Evolutionary conservation across 2,329 filamentous ascomycete species (phyloP), one percentile per base, ranked within the genome.

Genomic region (Colletotrichum sp.): DNA sequence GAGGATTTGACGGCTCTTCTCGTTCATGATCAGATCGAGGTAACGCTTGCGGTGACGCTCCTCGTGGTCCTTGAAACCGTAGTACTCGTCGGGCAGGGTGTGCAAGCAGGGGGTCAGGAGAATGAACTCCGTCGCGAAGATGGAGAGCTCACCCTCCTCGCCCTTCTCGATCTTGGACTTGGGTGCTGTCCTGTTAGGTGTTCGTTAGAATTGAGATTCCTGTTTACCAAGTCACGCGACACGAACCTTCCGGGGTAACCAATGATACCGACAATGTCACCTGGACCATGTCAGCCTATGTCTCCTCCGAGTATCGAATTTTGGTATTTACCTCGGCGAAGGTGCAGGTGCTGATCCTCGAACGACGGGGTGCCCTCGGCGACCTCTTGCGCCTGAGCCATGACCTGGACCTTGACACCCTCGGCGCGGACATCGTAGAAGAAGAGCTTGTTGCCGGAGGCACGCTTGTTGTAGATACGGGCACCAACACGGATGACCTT

Each of bases 11-110:
- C 96, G 92, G 62, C 94, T 95, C 78, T 90, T 90, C 82, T 98
- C 95, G 87, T 99, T 98, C 94, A 99, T 98, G 86, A 99, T 97
- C 80, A 99, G 89, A 85, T 99, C 97, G 68, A 99, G 92, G 85
- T 98, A 98, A 76, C 96, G 92, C 71, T 98, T 95, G 81, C 98
- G 94, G 90, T 95, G 96, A 77, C 97, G 93, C 86, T 96, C 94
- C 87, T 99, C 97, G 83, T 96, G 92, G 84, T 99, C 96, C 90
- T 98, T 96, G 89, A 99, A 96, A 78, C 96, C 96, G 84, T 95
- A 98, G 87, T 96, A 94, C 85, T 97, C 95, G 77, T 94, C 94
- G 72, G 97, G 97, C 80, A 98, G 90, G 88, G 95, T 93, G 86
- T 98, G 96, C 82, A 99, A 87, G 86, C 96, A 99, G 10, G 97